phyloP scores from a whole-genome alignment of 78 protist genomes.

The Speleostelium caveatum region DNA sequence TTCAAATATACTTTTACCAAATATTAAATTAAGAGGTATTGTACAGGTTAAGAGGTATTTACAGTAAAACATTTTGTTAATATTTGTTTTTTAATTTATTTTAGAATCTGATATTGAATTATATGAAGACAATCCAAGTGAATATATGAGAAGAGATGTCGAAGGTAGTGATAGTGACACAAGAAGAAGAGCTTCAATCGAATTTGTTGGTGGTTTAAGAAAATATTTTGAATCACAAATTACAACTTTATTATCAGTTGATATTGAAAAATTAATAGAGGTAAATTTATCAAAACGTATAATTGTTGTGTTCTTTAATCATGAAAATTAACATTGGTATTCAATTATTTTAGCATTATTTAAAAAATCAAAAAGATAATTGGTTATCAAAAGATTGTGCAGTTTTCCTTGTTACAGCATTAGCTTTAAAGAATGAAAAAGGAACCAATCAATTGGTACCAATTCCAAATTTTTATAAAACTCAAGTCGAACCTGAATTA shows the following conservation, averaged over 20 bases:
- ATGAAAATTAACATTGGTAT: neutral
- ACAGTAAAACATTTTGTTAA: neutral
- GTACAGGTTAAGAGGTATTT: constrained; percentile 6
- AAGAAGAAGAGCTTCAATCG: constrained; percentile 90
- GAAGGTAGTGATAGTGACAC: constrained; percentile 95
- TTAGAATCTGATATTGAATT: constrained; percentile 91
- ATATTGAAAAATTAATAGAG: constrained; percentile 33
- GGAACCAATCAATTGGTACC: constrained; percentile 16
- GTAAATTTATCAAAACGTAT: neutral
- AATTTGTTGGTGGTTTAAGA: constrained; percentile 91
- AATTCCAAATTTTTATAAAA: constrained; percentile 79
- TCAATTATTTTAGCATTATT: neutral
- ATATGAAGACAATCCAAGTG: constrained; percentile 88
- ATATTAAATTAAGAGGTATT: constrained; percentile 82
- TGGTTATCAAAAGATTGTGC: constrained; percentile 94
- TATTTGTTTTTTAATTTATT: no score
- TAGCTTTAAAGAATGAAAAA: constrained; percentile 79
- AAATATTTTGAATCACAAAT: constrained; percentile 77
- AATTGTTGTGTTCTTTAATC: neutral
- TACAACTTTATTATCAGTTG: constrained; percentile 44
- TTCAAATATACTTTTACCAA: constrained; percentile 90
- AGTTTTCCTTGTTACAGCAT: constrained; percentile 93
- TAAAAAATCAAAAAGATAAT: constrained; percentile 42
- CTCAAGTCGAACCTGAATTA: constrained; percentile 86
- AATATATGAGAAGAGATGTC: constrained; percentile 94